phyloP scores from a whole-genome alignment of 1,284 basidiomycete genomes.

The Leccinum insolens region DNA sequence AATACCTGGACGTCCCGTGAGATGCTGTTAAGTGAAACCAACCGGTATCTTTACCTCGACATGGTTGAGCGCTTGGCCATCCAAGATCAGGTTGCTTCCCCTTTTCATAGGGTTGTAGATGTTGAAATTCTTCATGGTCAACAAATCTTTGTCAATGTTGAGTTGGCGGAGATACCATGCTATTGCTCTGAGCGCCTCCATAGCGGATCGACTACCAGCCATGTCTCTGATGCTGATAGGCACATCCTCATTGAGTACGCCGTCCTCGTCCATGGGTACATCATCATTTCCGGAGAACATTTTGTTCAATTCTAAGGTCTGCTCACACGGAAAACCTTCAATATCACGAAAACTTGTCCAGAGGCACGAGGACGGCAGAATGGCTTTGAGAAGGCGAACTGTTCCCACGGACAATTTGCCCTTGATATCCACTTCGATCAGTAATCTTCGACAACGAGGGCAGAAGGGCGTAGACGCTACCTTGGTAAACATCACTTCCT shows the following conservation, averaged over 20 bases:
- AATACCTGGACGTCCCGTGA: conserved; percentile 59
- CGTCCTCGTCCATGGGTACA: conserved; percentile 48
- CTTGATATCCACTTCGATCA: conserved; percentile 41
- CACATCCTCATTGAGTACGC: conserved; percentile 53
- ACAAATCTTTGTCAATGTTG: conserved; percentile 91
- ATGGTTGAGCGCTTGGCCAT: conserved; percentile 93
- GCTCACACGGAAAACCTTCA: conserved; percentile 79
- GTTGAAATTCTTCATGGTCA: conserved; percentile 95
- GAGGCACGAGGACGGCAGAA: conserved; percentile 77
- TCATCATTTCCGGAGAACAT: conserved; percentile 62
- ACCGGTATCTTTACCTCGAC: conserved; percentile 67
- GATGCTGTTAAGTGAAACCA: neutral
- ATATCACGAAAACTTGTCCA: conserved; percentile 86
- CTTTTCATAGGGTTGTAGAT: conserved; percentile 92
- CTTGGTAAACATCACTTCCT: conserved; percentile 93
- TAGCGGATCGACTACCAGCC: conserved; percentile 65
- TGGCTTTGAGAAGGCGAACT: conserved; percentile 76
- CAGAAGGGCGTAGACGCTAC: conserved; percentile 40
- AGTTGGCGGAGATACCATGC: conserved; percentile 92
- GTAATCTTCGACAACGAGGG: neutral
- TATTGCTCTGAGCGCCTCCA: conserved; percentile 88
- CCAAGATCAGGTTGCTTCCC: conserved; percentile 82
- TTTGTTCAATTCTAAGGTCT: conserved; percentile 73
- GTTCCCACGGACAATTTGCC: conserved; percentile 85
- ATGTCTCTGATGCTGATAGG: conserved; percentile 78